Evolutionary conservation across 1,284 basidiomycete species (phyloP), one percentile per base, ranked within the genome.

Genomic region (Ceratorhiza oryzae-sativae): DNA sequence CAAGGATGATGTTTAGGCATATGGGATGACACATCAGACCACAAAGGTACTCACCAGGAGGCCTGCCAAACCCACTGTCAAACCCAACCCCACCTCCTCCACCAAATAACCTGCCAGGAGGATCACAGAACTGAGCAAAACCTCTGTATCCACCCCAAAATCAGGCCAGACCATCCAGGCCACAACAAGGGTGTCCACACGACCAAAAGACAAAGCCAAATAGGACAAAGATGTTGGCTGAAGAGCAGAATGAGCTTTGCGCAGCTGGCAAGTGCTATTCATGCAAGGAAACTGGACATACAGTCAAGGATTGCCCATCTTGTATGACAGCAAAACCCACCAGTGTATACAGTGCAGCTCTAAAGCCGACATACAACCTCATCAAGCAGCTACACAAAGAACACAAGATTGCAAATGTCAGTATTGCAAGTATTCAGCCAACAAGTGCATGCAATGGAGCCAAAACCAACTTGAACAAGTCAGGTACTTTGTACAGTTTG

Each of bases 201-300:
- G 30, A 49, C 5, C 18, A 30, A 25, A 56, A 13, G 34, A 48
- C 65, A 4, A 55, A 42, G 25, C 5, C n/a, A 30, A 10, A 20
- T 9, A 53, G 41, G 34, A 4, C 36, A 15, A 55, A 61, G 9
- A 39, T 55, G 20, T 41, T 45, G n/a, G 30, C 20, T 5, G 55
- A 51, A 15, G 25, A 72, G 36, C 45, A 39, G n/a, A 48, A 59
- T 13, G 73, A 72, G 27, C 42, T 72, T 13, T 25, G 71, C 0
- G 73, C 63, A 5, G 71, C 62, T 2, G 56, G 56, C 1, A 72
- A 74, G 51, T 74, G 73, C 27, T 74, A 72, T 27, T 0, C 39
- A 1, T 74, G 73, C 49, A 36, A 72, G n/a, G 62, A 72, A 34
- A 13, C 48, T 8, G 71, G 63, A 27, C 73, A 72, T 48, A 32